phyloP scores from a whole-genome alignment of 2,329 filamentous ascomycete species.

The Fusarium anthophilum region DNA sequence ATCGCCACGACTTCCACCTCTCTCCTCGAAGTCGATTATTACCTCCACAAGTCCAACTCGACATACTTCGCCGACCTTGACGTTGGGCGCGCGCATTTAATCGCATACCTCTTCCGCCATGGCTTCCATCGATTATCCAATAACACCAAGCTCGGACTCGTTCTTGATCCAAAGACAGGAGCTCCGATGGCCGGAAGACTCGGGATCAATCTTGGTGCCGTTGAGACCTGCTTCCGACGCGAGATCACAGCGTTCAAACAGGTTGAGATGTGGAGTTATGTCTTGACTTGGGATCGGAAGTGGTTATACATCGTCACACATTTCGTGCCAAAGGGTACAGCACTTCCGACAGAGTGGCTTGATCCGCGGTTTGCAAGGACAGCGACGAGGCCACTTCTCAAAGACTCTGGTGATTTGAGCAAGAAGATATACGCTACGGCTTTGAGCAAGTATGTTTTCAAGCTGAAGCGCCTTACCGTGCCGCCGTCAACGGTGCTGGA shows the following conservation, averaged over 20 bases:
- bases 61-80: conserved; percentile 14
- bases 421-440: background rate
- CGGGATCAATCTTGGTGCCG: background rate
- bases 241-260: background rate
- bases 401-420: background rate
- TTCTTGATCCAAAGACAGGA: background rate
- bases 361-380: background rate
- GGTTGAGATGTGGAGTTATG: conserved; percentile 1
- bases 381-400: background rate
- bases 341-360: background rate
- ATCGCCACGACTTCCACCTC: background rate
- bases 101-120: background rate
- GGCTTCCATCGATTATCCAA: background rate
- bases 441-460: conserved; percentile 3
- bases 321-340: background rate
- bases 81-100: background rate
- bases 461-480: background rate
- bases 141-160: background rate
- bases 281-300: conserved; percentile 6
- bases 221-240: background rate
- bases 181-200: background rate
- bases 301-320: conserved; percentile 5
- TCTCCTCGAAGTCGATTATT: conserved; percentile 6
- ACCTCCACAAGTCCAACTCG: conserved; percentile 10
- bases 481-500: background rate